Conservation (phyloP, 1,139 yeast species). For the Arxiozyma slooffiae region DNA sequence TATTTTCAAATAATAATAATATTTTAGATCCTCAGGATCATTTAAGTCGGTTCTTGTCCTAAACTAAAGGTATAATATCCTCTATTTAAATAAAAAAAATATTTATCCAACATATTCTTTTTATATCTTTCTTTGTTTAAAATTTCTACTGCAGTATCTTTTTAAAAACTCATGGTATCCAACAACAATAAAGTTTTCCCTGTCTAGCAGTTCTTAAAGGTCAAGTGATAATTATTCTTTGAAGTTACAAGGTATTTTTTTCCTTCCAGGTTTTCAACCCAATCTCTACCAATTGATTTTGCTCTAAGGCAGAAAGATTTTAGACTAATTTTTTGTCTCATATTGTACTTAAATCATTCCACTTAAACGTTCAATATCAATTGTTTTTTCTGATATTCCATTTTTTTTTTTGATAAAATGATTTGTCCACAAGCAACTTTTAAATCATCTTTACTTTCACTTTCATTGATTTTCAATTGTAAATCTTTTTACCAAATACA, state of each 20-base stretch:
- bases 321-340: conserved; percentile 8
- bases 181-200: background rate
- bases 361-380: conserved; percentile 14
- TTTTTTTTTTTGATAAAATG: conserved; percentile 7
- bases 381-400: conserved; percentile 10
- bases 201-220: background rate
- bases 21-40: conserved; percentile 7
- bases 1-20: too few species aligned
- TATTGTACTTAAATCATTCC: conserved; percentile 12
- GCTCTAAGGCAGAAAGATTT: conserved; percentile 15
- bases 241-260: conserved; percentile 8
- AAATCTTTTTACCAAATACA: background rate
- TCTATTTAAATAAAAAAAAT: conserved; percentile 2
- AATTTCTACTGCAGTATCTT: background rate
- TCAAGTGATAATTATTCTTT: conserved; percentile 3
- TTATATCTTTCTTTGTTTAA: background rate
- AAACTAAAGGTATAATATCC: background rate
- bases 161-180: background rate
- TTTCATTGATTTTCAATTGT: background rate
- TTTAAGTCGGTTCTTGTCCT: background rate
- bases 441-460: background rate
- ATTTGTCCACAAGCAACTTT: background rate
- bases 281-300: conserved; percentile 17
- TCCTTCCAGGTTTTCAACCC: conserved; percentile 17
- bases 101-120: conserved; percentile 1